phyloP scores from a whole-genome alignment of 177 flowering plant species.

The Vitis hybrid region DNA sequence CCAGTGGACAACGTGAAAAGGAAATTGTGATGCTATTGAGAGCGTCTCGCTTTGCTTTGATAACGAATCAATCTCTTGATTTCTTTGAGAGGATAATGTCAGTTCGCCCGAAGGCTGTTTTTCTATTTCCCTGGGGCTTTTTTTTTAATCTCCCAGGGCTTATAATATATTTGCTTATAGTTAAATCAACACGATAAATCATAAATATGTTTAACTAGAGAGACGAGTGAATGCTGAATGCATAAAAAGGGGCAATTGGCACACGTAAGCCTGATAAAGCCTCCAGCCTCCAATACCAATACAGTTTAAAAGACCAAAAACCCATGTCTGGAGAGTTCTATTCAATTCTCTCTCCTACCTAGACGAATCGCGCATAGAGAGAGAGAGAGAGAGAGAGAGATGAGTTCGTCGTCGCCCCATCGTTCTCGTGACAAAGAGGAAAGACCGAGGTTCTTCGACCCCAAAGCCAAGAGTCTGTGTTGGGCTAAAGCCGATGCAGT shows the following conservation, averaged over 20 bases:
- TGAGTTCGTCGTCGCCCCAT: slow-evolving; percentile 31
- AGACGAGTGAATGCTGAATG: neutral
- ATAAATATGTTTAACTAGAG: neutral
- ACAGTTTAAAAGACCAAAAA: neutral
- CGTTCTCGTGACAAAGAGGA: slow-evolving; percentile 40
- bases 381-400: slow-evolving; percentile 2
- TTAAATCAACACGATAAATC: too few relatives aligned
- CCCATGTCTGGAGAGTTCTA: neutral
- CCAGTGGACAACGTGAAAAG: too few relatives aligned
- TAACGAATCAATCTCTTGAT: too few relatives aligned
- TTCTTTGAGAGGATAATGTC: too few relatives aligned
- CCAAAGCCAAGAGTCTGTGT: slow-evolving; percentile 61
- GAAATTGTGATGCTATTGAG: too few relatives aligned
- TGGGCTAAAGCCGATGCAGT: slow-evolving; percentile 77
- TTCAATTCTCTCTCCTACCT: neutral
- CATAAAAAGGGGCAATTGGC: neutral
- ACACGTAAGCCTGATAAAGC: too few relatives aligned
- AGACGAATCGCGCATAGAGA: neutral
- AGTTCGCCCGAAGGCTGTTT: too few relatives aligned
- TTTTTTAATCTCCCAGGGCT: too few relatives aligned
- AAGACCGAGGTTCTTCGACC: slow-evolving; percentile 77
- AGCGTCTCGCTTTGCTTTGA: too few relatives aligned
- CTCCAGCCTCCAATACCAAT: neutral
- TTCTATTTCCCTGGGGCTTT: too few relatives aligned
- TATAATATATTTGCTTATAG: too few relatives aligned